phyloP scores from a whole-genome alignment of 2,329 filamentous ascomycete species.

The Pestalotiopsis sp. region DNA sequence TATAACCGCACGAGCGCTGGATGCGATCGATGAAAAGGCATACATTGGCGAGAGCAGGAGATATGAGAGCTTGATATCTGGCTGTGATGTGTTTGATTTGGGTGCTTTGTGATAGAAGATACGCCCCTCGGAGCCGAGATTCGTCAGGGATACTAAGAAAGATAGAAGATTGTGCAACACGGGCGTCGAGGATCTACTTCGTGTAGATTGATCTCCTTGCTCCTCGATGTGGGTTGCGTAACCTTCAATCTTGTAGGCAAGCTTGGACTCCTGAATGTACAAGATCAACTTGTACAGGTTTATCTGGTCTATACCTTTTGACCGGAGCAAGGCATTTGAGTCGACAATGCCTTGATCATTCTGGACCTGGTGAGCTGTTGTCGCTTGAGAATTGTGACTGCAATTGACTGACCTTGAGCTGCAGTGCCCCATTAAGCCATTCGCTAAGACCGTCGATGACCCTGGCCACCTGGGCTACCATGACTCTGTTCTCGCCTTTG shows the following conservation, averaged over 20 bases:
- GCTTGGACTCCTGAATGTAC: constrained; percentile 89
- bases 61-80: constrained; percentile 72
- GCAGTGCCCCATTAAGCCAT: constrained; percentile 63
- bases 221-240: constrained; percentile 70
- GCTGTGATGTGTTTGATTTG: constrained; percentile 21
- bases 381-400: no score
- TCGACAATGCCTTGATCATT: constrained; percentile 68
- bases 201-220: constrained; percentile 32
- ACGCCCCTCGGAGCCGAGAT: constrained; percentile 73
- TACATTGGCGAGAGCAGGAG: constrained; percentile 88
- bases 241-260: constrained; percentile 92
- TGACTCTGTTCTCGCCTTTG: constrained; percentile 88
- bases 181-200: constrained; percentile 45
- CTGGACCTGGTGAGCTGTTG: constrained; percentile 23
- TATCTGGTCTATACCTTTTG: constrained; percentile 92
- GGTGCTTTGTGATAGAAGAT: constrained; percentile 62
- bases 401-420: constrained; percentile 42
- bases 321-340: constrained; percentile 71
- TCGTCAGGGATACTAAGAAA: constrained; percentile 81
- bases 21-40: constrained; percentile 86
- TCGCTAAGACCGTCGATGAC: constrained; percentile 77
- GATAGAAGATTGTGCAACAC: constrained; percentile 59
- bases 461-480: constrained; percentile 84
- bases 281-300: constrained; percentile 86
- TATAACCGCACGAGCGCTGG: constrained; percentile 83